These are phyloP conservation scores for Echium plantagineum DNA, from an alignment of 257 asterid genomes.

Conservation along the genomic window DNA sequence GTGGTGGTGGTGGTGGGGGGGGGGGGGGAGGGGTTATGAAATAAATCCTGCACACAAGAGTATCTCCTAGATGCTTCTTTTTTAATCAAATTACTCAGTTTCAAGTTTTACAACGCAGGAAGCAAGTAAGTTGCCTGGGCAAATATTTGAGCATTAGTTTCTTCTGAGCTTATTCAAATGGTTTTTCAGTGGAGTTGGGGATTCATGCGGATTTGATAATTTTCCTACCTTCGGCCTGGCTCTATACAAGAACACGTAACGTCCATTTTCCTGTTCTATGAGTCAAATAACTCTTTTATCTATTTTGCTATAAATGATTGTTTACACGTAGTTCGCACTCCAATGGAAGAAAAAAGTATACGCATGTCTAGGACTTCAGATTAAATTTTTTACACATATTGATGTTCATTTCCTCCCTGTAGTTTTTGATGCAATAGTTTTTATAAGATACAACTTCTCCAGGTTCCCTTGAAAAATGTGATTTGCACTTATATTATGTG, in stretches of 20 bases:
- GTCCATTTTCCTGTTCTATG: slow-evolving; percentile 4
- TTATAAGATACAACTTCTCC: not conserved
- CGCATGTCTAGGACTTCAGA: not conserved
- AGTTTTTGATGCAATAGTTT: not conserved
- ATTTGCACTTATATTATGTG: not conserved
- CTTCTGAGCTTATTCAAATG: slow-evolving; percentile 90
- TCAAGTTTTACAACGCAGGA: slow-evolving; percentile 30
- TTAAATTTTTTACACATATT: not conserved
- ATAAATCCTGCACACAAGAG: not conserved
- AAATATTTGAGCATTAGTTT: slow-evolving; percentile 90
- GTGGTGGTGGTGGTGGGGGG: too few species aligned
- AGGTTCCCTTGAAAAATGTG: not conserved
- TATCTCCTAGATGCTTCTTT: not conserved
- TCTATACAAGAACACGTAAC: slow-evolving; percentile 74
- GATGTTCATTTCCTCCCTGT: not conserved
- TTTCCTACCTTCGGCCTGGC: slow-evolving; percentile 78
- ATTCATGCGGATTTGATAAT: slow-evolving; percentile 91
- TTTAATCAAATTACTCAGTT: not conserved
- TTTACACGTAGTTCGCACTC: not conserved
- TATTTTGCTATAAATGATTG: too few species aligned
- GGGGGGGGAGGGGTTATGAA: too few species aligned
- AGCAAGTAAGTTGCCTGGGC: slow-evolving; percentile 80
- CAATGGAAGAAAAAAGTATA: not conserved
- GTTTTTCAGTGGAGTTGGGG: slow-evolving; percentile 96
- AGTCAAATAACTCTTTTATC: not conserved